These are phyloP conservation scores for Sesbania bispinosa DNA, from an alignment of 306 rosid species.

Conservation along the genomic window DNA sequence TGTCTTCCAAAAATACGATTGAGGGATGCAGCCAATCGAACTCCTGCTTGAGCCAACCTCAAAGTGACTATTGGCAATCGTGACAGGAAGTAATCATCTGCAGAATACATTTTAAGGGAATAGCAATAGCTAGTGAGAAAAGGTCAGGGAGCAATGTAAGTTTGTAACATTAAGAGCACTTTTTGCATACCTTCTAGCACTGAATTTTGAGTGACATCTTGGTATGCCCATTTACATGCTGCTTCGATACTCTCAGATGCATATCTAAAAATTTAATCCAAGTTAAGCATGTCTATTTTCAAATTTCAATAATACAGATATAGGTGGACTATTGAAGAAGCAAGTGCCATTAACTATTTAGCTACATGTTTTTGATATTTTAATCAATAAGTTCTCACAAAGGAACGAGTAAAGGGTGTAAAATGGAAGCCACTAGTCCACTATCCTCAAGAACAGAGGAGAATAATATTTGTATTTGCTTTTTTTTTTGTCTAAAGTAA, in stretches of 20 bases:
- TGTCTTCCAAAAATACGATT: slow-evolving; percentile 58
- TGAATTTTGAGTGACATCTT: slow-evolving; percentile 58
- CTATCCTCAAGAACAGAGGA: too few relatives aligned
- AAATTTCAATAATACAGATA: not conserved
- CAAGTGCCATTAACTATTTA: not conserved
- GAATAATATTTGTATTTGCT: too few relatives aligned
- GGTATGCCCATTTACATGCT: slow-evolving; percentile 87
- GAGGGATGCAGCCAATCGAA: slow-evolving; percentile 73
- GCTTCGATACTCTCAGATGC: slow-evolving; percentile 66
- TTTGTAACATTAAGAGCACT: not conserved
- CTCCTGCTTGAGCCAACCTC: slow-evolving; percentile 85
- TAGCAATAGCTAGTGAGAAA: too few relatives aligned
- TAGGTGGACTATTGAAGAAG: not conserved
- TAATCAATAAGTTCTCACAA: too few relatives aligned
- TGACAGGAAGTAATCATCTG: slow-evolving; percentile 77
- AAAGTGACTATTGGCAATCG: slow-evolving; percentile 57
- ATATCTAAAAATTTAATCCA: slow-evolving; percentile 17
- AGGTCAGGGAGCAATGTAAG: not conserved
- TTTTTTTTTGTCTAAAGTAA: too few relatives aligned
- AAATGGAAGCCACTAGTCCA: too few relatives aligned
- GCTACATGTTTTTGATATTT: too few relatives aligned
- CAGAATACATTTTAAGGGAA: slow-evolving; percentile 19
- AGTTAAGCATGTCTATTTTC: not conserved
- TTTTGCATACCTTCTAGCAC: slow-evolving; percentile 59
- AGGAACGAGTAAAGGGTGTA: too few relatives aligned